Evolutionary conservation across 192 early-diverging fungal species (phyloP).

Genomic region (Coemansia sp.): DNA sequence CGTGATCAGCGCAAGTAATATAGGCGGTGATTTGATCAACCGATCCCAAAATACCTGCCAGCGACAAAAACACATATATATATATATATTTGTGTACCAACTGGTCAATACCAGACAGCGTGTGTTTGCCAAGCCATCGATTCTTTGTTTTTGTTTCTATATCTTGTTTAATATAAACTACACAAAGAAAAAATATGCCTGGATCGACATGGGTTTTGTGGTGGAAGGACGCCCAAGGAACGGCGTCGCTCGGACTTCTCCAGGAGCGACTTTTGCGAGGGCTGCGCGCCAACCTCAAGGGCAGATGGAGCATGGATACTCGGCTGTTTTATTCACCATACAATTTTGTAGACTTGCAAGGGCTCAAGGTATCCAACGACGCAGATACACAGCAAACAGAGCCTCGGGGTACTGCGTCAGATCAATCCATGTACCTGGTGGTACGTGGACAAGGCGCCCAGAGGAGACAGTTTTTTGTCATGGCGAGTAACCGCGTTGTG

Average conservation of each 20-base stretch:
- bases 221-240: slow-evolving; percentile 56
- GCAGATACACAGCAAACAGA: not conserved
- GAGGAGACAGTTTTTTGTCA: slow-evolving; percentile 45
- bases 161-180: not conserved
- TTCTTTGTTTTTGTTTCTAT: not conserved
- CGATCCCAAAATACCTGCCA: not conserved
- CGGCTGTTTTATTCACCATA: slow-evolving; percentile 44
- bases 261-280: slow-evolving; percentile 51
- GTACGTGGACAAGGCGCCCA: slow-evolving; percentile 38
- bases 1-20: not conserved
- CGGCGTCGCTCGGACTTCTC: slow-evolving; percentile 43
- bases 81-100: not conserved
- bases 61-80: not conserved
- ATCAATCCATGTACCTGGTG: slow-evolving; percentile 51
- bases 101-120: no score
- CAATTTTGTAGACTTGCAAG: slow-evolving; percentile 40
- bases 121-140: not conserved
- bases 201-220: slow-evolving; percentile 53
- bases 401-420: slow-evolving; percentile 38
- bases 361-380: slow-evolving; percentile 26
- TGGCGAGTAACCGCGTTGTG: slow-evolving; percentile 54
- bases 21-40: not conserved
- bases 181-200: slow-evolving; percentile 13
- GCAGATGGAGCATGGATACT: slow-evolving; percentile 54
- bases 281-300: slow-evolving; percentile 42